phyloP scores from a whole-genome alignment of 306 rosid species.

The Astragalus glycyphyllos region DNA sequence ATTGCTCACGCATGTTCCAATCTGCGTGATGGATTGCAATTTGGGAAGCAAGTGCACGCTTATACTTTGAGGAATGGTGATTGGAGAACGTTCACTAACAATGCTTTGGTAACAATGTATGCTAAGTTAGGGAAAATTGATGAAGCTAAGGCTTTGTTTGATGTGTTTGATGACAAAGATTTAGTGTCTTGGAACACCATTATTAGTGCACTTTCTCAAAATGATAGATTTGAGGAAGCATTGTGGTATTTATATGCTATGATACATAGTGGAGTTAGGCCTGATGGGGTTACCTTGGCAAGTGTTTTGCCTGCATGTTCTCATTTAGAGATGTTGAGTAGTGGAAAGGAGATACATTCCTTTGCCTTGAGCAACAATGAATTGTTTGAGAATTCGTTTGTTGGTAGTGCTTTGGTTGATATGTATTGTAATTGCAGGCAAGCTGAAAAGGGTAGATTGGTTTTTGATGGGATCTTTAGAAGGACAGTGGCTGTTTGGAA shows the following conservation, averaged over 20 bases:
- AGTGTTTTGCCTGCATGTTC: slow-evolving; percentile 88
- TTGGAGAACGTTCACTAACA: slow-evolving; percentile 62
- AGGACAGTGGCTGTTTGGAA: slow-evolving; percentile 69
- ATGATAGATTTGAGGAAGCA: slow-evolving; percentile 65
- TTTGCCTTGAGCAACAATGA: slow-evolving; percentile 59
- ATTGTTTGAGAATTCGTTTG: slow-evolving; percentile 66
- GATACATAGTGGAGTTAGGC: slow-evolving; percentile 63
- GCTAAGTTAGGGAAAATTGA: slow-evolving; percentile 63
- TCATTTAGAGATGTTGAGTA: slow-evolving; percentile 69
- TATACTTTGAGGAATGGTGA: slow-evolving; percentile 58
- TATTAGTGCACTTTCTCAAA: slow-evolving; percentile 80
- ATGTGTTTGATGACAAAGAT: slow-evolving; percentile 68
- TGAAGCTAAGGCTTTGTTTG: slow-evolving; percentile 66
- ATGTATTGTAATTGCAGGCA: slow-evolving; percentile 82
- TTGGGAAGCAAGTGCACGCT: slow-evolving; percentile 82
- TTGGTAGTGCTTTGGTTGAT: slow-evolving; percentile 83
- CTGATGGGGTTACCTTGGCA: slow-evolving; percentile 76
- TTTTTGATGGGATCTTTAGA: slow-evolving; percentile 58
- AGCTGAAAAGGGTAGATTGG: slow-evolving; percentile 59
- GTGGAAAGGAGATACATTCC: slow-evolving; percentile 73
- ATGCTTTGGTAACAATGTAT: slow-evolving; percentile 85
- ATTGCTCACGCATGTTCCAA: slow-evolving; percentile 74
- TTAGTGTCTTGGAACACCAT: slow-evolving; percentile 82
- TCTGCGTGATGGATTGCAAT: slow-evolving; percentile 53
- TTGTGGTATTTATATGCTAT: slow-evolving; percentile 54